These are phyloP conservation scores for Magnusiomyces suaveolens DNA, from an alignment of 1,139 yeast genomes.

Conservation along the genomic window DNA sequence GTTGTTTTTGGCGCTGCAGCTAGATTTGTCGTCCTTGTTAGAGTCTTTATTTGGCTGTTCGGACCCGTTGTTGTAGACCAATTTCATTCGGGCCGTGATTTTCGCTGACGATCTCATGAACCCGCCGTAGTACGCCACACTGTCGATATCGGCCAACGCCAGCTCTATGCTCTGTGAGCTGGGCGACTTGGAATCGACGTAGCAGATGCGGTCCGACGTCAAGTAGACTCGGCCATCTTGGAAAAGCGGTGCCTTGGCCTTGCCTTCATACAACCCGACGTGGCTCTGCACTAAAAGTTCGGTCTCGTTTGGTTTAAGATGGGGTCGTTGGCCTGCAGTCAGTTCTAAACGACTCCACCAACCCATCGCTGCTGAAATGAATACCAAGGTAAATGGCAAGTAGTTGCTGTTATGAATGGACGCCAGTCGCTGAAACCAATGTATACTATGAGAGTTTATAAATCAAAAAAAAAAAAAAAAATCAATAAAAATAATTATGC, in stretches of 20 bases:
- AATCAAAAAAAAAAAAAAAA: too few species aligned
- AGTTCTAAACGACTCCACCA: constrained; percentile 39
- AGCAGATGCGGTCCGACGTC: constrained; percentile 64
- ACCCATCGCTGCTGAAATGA: too few species aligned
- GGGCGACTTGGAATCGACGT: constrained; percentile 48
- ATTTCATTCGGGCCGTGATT: constrained; percentile 37
- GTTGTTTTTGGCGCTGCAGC: neutral
- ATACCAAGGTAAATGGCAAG: too few species aligned
- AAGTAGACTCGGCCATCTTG: constrained; percentile 74
- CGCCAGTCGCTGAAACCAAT: too few species aligned
- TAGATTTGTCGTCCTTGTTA: neutral
- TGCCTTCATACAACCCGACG: constrained; percentile 37
- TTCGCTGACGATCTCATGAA: constrained; percentile 77
- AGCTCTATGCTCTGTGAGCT: constrained; percentile 42
- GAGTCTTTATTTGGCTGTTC: neutral
- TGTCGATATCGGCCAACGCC: constrained; percentile 39
- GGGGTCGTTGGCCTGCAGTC: constrained; percentile 41
- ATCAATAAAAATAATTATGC: too few species aligned
- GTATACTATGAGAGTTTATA: too few species aligned
- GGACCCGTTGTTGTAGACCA: neutral
- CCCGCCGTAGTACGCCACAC: constrained; percentile 41
- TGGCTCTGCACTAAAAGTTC: constrained; percentile 33
- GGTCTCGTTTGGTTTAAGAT: constrained; percentile 36
- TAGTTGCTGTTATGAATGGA: too few species aligned
- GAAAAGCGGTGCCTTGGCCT: constrained; percentile 48